Percentiles rank a stretch among this genome's conserved stretches.
These are phyloP conservation scores for Stagonosporopsis cucurbitacearum DNA, from an alignment of 2,329 filamentous ascomycete genomes.

Conservation along the genomic window DNA sequence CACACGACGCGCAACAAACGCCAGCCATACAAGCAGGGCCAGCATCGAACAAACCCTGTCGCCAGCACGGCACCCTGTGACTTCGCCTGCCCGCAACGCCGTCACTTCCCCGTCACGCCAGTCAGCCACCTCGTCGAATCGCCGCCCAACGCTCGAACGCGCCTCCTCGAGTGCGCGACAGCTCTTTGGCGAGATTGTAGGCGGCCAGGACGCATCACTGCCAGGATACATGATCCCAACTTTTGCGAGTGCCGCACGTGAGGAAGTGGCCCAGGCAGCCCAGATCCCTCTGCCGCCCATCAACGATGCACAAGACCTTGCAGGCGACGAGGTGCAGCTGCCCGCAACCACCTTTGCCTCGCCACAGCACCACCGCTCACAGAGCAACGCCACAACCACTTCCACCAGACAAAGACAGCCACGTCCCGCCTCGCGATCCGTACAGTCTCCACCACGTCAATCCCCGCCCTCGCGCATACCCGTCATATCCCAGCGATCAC, in stretches of 20 bases:
- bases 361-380: slow-evolving; percentile 28
- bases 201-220: slow-evolving; percentile 36
- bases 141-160: slow-evolving; percentile 24
- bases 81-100: slow-evolving; percentile 22
- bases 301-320: slow-evolving; percentile 16
- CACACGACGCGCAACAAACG: slow-evolving; percentile 35
- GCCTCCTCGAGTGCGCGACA: slow-evolving; percentile 31
- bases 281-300: slow-evolving; percentile 11
- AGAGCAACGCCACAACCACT: slow-evolving; percentile 28
- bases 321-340: slow-evolving; percentile 20
- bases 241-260: slow-evolving; percentile 24
- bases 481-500: slow-evolving; percentile 37
- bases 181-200: slow-evolving; percentile 48
- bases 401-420: slow-evolving; percentile 21
- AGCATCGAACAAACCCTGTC: slow-evolving; percentile 36
- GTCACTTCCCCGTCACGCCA: slow-evolving; percentile 22
- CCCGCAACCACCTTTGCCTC: slow-evolving; percentile 25
- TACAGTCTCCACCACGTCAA: slow-evolving; percentile 26
- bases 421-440: slow-evolving; percentile 20
- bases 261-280: slow-evolving; percentile 19
- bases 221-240: slow-evolving; percentile 46
- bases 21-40: slow-evolving; percentile 23
- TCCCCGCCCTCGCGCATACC: slow-evolving; percentile 46
- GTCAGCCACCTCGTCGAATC: slow-evolving; percentile 33
- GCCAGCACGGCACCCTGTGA: slow-evolving; percentile 20